phyloP scores from a whole-genome alignment of 2,329 filamentous ascomycete species.

The Pseudogymnoascus destructans region DNA sequence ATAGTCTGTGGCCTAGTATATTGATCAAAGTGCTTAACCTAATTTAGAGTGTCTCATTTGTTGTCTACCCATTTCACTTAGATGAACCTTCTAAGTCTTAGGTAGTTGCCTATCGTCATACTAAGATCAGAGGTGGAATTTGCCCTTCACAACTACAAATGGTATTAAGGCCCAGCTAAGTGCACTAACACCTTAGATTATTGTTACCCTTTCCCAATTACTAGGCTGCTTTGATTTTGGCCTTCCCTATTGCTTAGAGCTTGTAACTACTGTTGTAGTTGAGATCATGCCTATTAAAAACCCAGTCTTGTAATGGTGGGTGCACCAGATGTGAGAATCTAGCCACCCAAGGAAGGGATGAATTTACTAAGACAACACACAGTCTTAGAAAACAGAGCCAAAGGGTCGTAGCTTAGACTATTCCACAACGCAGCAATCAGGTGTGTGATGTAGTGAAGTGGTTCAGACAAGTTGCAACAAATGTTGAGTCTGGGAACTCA shows the following conservation, averaged over 20 bases:
- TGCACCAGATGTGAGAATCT: too few relatives aligned
- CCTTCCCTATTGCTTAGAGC: conserved; percentile 13
- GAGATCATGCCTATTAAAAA: too few relatives aligned
- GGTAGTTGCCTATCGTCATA: conserved; percentile 16
- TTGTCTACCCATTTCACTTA: conserved; percentile 25
- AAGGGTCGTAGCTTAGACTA: too few relatives aligned
- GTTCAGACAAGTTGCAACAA: too few relatives aligned
- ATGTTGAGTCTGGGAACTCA: too few relatives aligned
- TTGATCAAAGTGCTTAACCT: conserved; percentile 25
- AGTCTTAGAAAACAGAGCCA: too few relatives aligned
- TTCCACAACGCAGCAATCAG: too few relatives aligned
- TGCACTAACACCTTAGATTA: conserved; percentile 21
- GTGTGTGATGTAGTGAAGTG: too few relatives aligned
- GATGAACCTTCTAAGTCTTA: conserved; percentile 17
- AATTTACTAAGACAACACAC: too few relatives aligned
- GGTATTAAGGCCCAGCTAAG: conserved; percentile 18
- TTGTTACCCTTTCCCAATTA: conserved; percentile 21
- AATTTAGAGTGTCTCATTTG: conserved; percentile 22
- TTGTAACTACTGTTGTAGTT: conserved; percentile 16
- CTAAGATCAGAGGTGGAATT: conserved; percentile 15
- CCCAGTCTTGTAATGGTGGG: too few relatives aligned
- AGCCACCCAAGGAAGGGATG: too few relatives aligned
- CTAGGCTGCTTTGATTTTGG: conserved; percentile 15
- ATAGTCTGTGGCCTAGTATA: conserved; percentile 17
- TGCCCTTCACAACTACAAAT: too few relatives aligned